Percentiles rank a stretch among this genome's conserved stretches.
Conservation (phyloP, 73 alveolate species). For the Stentor roeselii region DNA sequence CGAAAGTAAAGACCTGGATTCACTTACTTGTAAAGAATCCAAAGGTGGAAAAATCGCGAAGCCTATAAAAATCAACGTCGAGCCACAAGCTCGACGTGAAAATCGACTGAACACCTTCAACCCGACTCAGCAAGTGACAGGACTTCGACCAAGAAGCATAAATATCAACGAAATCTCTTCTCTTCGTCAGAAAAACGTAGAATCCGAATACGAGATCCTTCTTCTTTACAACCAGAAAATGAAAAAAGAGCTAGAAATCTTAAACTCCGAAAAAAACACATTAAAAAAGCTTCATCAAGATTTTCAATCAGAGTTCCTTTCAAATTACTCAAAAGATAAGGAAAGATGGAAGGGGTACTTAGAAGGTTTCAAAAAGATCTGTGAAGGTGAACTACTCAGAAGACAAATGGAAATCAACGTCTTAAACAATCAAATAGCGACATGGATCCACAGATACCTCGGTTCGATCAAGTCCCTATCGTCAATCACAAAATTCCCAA, state of each 20-base stretch:
- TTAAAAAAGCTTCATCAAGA: constrained; percentile 32
- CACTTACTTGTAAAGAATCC: neutral
- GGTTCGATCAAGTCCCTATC: neutral
- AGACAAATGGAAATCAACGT: constrained; percentile 36
- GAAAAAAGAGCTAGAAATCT: neutral
- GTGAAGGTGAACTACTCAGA: constrained; percentile 33
- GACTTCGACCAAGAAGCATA: too few relatives aligned
- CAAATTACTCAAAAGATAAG: constrained; percentile 28
- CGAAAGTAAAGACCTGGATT: neutral
- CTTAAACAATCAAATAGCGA: constrained; percentile 34
- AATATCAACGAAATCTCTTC: neutral
- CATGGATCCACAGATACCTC: constrained; percentile 39
- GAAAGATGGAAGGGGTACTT: constrained; percentile 37
- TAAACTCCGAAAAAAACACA: neutral
- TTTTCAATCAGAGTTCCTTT: constrained; percentile 29
- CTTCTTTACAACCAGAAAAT: neutral
- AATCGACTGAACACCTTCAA: neutral
- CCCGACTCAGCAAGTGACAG: neutral
- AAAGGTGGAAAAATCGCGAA: neutral
- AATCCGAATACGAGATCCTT: neutral
- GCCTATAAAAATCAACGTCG: neutral
- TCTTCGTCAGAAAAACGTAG: neutral
- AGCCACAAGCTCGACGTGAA: neutral
- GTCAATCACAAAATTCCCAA: neutral
- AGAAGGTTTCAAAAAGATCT: constrained; percentile 34